Conservation (phyloP, 495 filamentous ascomycete species). For the Delitschia confertaspora region DNA sequence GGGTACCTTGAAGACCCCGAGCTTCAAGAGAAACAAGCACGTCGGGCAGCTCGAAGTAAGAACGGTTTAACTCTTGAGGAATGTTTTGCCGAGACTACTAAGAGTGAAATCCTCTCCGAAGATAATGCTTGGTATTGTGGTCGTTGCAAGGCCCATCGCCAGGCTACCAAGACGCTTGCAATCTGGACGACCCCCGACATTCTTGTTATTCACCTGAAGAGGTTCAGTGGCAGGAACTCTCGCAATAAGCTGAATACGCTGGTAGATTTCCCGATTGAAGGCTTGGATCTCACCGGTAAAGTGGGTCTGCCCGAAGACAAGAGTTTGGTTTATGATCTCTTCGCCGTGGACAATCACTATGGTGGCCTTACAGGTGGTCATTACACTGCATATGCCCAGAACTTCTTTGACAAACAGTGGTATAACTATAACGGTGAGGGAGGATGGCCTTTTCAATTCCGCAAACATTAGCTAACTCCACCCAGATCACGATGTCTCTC, state of each 20-base stretch:
- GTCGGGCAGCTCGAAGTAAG: slow-evolving; percentile 54
- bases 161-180: slow-evolving; percentile 91
- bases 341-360: slow-evolving; percentile 91
- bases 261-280: slow-evolving; percentile 88
- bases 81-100: slow-evolving; percentile 88
- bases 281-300: slow-evolving; percentile 67
- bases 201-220: slow-evolving; percentile 86
- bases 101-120: slow-evolving; percentile 82
- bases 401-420: slow-evolving; percentile 78
- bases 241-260: slow-evolving; percentile 82
- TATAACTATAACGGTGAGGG: slow-evolving; percentile 93
- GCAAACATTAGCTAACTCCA: slow-evolving; percentile 13
- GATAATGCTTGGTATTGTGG: slow-evolving; percentile 96
- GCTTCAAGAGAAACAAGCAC: slow-evolving; percentile 49
- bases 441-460: slow-evolving; percentile 16
- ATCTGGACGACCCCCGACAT: slow-evolving; percentile 95
- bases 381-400: slow-evolving; percentile 89
- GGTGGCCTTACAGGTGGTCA: slow-evolving; percentile 88
- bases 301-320: slow-evolving; percentile 76
- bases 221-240: slow-evolving; percentile 71
- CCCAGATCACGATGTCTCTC: slow-evolving; percentile 58
- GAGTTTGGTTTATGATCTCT: slow-evolving; percentile 76
- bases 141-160: slow-evolving; percentile 83
- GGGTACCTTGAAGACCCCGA: slow-evolving; percentile 55
- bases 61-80: slow-evolving; percentile 76